These are phyloP conservation scores for Escallonia herrerae DNA, from an alignment of 129 eudicot species.

Conservation along the genomic window DNA sequence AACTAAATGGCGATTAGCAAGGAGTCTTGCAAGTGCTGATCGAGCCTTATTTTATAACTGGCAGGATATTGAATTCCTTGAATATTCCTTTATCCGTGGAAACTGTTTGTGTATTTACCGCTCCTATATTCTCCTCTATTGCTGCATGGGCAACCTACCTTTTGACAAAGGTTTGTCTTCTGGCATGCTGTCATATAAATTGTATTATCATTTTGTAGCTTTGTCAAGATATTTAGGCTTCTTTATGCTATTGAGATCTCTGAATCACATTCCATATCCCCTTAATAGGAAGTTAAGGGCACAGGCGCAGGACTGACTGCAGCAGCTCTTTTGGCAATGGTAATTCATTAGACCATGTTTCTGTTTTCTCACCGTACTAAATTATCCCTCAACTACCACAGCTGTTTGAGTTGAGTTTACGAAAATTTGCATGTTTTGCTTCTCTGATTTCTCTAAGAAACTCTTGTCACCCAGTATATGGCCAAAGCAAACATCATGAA, in stretches of 20 bases:
- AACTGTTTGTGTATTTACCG: conserved; percentile 97
- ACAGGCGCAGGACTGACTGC: conserved; percentile 96
- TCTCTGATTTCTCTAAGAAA: background rate
- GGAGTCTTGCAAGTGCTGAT: background rate
- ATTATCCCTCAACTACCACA: too few relatives aligned
- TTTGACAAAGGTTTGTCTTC: conserved; percentile 68
- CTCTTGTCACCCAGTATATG: background rate
- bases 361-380: too few relatives aligned
- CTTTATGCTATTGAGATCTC: conserved; percentile 6
- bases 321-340: conserved; percentile 94
- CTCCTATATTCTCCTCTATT: conserved; percentile 91
- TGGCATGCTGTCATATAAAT: background rate
- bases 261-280: conserved; percentile 13
- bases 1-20: background rate
- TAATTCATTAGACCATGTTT: conserved; percentile 15
- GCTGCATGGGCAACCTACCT: conserved; percentile 98
- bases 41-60: conserved; percentile 6
- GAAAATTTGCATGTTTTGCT: background rate
- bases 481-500: background rate
- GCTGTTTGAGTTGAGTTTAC: background rate
- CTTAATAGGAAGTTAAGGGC: conserved; percentile 87
- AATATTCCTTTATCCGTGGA: conserved; percentile 97
- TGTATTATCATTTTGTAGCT: too few relatives aligned
- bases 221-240: too few relatives aligned
- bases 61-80: conserved; percentile 80